Evolutionary conservation across 1,284 basidiomycete genomes (phyloP), one percentile per base, ranked within the genome.

Genomic region (Puccinia brachypodii): DNA sequence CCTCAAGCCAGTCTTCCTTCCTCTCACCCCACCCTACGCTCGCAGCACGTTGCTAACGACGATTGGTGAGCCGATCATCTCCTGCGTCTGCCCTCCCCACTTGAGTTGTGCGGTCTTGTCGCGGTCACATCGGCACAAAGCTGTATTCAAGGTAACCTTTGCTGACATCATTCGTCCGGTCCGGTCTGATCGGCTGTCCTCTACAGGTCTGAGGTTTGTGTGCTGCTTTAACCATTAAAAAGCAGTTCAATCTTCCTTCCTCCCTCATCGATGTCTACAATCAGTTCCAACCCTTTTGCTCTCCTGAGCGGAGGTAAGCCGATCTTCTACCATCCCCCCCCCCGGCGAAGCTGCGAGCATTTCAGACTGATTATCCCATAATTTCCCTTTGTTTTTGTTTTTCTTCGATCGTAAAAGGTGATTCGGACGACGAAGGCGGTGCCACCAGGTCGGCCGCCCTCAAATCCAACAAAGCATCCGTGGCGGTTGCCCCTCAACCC

Each of bases 201-300:
- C 7, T 47, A 14, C 58, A 64, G 75, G 62, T 66, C 42, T 76
- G 75, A 58, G 77, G 77, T 79, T 79, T 79, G 77, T 62, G 77
- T 71, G 68, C 77, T 79, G 77, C 77, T 79, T 79, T 79, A 79
- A 79, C 77, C 77, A 72, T 33, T 79, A 79, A 79, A 79, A 79
- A 79, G 77, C 77, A 79, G 77, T 47, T 69, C 64, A 72, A 78
- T 44, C 25, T 69, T 60, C 62, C 50, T 42, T 78, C 64, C 19
- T 33, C 77, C 56, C 47, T 60, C 31, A 31, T 47, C 58, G 31
- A 81, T 81, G 78, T 74, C 78, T 40, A 60, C 78, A 13, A 73
- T 81, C 71, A 81, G 78, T 40, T 25, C n/a, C 38, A 81, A 81
- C 44, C 78, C 78, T 25, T 81, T 81, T 74, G 78, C 78, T 66